Base-by-base conservation (phyloP, 768 basidiomycete species). In the Suillus occidentalis region DNA sequence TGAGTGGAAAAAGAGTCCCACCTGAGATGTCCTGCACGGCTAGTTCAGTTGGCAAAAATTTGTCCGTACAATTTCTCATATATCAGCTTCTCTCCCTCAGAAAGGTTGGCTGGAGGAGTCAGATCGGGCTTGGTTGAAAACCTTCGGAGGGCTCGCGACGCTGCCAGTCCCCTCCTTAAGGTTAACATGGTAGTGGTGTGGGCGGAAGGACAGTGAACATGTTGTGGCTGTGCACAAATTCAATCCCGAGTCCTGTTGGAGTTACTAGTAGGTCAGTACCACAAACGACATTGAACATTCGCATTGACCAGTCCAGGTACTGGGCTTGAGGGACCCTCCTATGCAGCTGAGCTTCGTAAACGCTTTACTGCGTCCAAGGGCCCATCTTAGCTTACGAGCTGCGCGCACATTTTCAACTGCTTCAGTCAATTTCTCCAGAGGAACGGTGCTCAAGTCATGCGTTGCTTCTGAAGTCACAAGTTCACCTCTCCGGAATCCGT, bases 1-100 rank as follows among this genome's bases (percentile, higher is more conserved):
- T 31, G 40, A 63, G 4, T 6, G 63, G 18, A 36, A 68, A 40
- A 55, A 56, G n/a, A 56, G 36, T 72, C 85, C 66, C 28, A 95
- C 97, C 97, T 34, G 96, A 99, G n/a, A 96, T 86, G 76, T 99
- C 97, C 79, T 95, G 89, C 2, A 99, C 95, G 66, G 87, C 84
- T 22, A 99, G 80, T 65, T 89, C 85, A 16, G 89, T 86, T 12
- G 96, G 93, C n/a, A 83, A 78, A 75, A 99, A 94, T 70, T 79
- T 85, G 47, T 86, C 83, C 14, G 82, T 83, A n/a, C 36, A 99
- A 80, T 77, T 97, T 98, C 28, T 81, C 74, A 67, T 83, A 82
- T 61, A 97, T 95, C 63, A 75, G 76, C 66, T 81, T 79, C 78
- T 95, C 94, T n/a, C 91, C 90, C 68, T 87, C 82, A 31, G 81